A percentile compares a stretch with the other conserved stretches of the same genome.
Evolutionary conservation across 768 basidiomycete species (phyloP).

Genomic region (Psilocybe tampanensis): DNA sequence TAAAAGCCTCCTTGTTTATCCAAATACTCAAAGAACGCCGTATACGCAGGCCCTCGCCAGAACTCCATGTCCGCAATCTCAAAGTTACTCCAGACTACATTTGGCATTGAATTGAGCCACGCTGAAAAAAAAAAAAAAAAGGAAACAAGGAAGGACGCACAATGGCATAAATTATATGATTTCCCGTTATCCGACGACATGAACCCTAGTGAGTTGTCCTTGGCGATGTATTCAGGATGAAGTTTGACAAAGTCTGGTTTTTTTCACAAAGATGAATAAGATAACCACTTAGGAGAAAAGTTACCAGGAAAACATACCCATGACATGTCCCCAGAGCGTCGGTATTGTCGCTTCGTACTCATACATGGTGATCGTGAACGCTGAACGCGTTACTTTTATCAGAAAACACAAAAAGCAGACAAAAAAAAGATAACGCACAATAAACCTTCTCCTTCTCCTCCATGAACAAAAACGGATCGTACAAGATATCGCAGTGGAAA

Average conservation of each 20-base stretch:
- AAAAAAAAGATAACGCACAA: constrained; percentile 32
- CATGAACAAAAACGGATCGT: constrained; percentile 75
- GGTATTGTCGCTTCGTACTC: constrained; percentile 78
- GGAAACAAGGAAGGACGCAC: constrained; percentile 36
- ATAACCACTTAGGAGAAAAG: neutral
- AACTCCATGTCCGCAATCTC: constrained; percentile 71
- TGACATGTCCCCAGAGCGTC: constrained; percentile 71
- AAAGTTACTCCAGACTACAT: constrained; percentile 67
- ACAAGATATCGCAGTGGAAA: constrained; percentile 71
- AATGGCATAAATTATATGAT: constrained; percentile 74
- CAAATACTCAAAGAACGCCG: constrained; percentile 64
- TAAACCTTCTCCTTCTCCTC: constrained; percentile 70
- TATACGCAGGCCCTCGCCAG: constrained; percentile 67
- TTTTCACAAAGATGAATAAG: neutral
- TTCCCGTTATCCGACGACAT: constrained; percentile 51
- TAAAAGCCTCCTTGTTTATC: constrained; percentile 67
- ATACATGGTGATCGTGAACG: constrained; percentile 74
- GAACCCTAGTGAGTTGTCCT: constrained; percentile 64
- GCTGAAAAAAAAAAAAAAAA: neutral
- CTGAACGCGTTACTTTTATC: constrained; percentile 26
- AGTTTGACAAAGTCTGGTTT: constrained; percentile 51
- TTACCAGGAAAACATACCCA: constrained; percentile 44
- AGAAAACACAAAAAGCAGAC: neutral
- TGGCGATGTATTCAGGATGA: constrained; percentile 57
- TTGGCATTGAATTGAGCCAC: too few relatives aligned